Evolutionary conservation across 495 filamentous ascomycete species (phyloP).

Genomic region (Penicillium tannophilum): DNA sequence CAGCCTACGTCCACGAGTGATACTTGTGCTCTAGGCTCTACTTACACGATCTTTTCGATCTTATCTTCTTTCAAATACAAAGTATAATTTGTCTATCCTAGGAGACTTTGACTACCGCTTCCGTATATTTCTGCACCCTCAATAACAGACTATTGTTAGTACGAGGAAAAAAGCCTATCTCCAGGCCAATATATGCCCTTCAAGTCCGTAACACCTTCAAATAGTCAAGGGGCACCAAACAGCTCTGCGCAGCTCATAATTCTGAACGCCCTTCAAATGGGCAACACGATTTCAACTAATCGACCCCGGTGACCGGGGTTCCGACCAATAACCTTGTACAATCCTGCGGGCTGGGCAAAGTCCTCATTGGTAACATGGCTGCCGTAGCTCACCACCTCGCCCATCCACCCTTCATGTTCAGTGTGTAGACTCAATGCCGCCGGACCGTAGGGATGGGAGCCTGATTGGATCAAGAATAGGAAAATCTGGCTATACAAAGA

Average conservation of each 20-base stretch:
- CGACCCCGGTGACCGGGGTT: conserved; percentile 58
- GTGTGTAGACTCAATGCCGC: conserved; percentile 20
- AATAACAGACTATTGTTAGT: neutral
- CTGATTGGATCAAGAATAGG: conserved; percentile 6
- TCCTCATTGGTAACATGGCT: conserved; percentile 14
- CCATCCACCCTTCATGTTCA: conserved; percentile 57
- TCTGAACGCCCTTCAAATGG: neutral
- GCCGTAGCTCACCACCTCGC: conserved; percentile 31
- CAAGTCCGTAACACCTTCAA: neutral
- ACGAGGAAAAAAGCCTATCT: neutral
- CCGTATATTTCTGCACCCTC: neutral
- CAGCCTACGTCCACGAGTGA: too few relatives aligned
- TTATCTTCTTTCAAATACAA: too few relatives aligned
- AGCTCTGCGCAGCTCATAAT: neutral
- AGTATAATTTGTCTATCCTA: too few relatives aligned
- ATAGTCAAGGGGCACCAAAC: neutral
- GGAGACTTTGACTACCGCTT: neutral
- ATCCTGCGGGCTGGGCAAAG: conserved; percentile 10
- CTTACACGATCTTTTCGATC: too few relatives aligned
- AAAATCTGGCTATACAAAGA: neutral
- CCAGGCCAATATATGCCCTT: neutral
- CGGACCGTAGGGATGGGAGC: neutral
- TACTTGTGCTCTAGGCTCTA: too few relatives aligned
- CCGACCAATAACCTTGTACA: conserved; percentile 51
- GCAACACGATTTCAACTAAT: conserved; percentile 48